Evolutionary conservation across 768 basidiomycete genomes (phyloP).

Genomic region (Harrya chromipes): DNA sequence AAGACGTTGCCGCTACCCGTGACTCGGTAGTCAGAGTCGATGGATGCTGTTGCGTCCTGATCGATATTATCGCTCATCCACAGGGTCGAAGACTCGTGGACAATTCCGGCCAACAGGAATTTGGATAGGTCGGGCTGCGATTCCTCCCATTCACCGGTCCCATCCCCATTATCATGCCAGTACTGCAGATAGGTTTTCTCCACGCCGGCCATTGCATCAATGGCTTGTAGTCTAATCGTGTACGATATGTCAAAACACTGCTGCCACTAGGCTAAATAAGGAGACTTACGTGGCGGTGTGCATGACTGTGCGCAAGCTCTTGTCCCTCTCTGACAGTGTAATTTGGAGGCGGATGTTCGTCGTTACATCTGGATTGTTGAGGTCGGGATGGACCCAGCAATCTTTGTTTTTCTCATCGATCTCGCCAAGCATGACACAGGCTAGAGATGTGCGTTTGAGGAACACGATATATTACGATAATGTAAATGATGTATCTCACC

Average conservation of each 20-base stretch:
- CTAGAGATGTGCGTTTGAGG: not conserved
- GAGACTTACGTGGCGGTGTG: conserved; percentile 7
- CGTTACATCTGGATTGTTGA: conserved; percentile 1
- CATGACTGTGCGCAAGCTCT: conserved; percentile 10
- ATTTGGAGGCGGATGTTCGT: conserved; percentile 13
- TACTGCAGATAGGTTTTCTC: not conserved
- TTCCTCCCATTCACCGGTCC: not conserved
- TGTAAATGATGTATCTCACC: not conserved
- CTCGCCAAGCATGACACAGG: conserved; percentile 8
- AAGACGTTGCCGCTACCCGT: conserved; percentile 12
- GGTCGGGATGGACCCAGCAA: not conserved
- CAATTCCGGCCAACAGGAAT: not conserved
- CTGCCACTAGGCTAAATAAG: too few species aligned
- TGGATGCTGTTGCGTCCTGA: not conserved
- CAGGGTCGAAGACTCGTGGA: not conserved
- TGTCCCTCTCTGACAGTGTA: conserved; percentile 4
- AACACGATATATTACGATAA: not conserved
- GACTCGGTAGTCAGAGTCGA: conserved; percentile 6
- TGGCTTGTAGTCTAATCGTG: not conserved
- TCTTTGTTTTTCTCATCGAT: conserved; percentile 7
- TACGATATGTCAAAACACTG: not conserved
- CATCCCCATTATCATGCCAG: conserved; percentile 2
- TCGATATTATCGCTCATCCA: not conserved
- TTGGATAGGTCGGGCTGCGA: not conserved
- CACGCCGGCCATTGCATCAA: not conserved